These are phyloP conservation scores for Yarrowia divulgata DNA, from an alignment of 805 yeast species.

Conservation along the genomic window DNA sequence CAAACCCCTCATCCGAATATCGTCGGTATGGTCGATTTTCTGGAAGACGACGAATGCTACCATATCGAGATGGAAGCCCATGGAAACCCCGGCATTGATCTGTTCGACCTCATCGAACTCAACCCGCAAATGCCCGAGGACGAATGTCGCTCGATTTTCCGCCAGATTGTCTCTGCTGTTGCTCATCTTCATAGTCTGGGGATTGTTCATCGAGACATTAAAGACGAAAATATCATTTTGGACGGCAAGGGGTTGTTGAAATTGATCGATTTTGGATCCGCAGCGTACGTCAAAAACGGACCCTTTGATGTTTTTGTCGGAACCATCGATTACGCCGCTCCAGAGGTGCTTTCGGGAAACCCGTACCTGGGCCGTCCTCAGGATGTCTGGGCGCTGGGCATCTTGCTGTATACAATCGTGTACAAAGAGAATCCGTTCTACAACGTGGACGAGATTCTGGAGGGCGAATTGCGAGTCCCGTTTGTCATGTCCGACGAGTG, in stretches of 20 bases:
- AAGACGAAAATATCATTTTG: conserved; percentile 91
- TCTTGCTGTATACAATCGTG: conserved; percentile 83
- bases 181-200: conserved; percentile 84
- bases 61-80: conserved; percentile 92
- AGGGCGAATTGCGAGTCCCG: conserved; percentile 81
- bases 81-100: conserved; percentile 88
- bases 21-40: conserved; percentile 83
- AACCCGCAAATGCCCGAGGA: conserved; percentile 79
- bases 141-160: conserved; percentile 79
- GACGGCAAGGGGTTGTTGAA: conserved; percentile 82
- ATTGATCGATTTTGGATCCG: conserved; percentile 93
- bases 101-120: conserved; percentile 90
- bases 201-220: conserved; percentile 91
- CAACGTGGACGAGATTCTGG: conserved; percentile 94
- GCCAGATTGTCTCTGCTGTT: conserved; percentile 79
- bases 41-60: conserved; percentile 88
- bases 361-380: conserved; percentile 93
- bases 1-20: conserved; percentile 82
- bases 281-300: conserved; percentile 87
- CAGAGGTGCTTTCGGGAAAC: conserved; percentile 89
- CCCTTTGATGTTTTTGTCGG: conserved; percentile 98
- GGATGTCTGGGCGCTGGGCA: conserved; percentile 97
- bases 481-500: conserved; percentile 66
- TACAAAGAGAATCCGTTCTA: conserved; percentile 96
- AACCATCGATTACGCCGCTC: conserved; percentile 96